Conservation (phyloP, 306 rosid genomes). For the Hippophae tibetana region DNA sequence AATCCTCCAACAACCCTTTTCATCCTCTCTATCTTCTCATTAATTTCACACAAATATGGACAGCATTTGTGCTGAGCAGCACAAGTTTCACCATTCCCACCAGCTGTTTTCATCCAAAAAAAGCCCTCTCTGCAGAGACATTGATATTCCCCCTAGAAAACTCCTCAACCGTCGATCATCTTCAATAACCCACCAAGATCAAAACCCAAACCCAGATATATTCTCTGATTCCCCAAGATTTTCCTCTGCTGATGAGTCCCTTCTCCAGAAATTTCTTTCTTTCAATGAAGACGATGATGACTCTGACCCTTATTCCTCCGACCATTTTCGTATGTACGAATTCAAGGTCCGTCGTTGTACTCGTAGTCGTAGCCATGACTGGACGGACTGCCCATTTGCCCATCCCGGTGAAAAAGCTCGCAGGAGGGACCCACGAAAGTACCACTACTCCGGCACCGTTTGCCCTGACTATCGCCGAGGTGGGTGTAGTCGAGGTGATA, state of each 20-base stretch:
- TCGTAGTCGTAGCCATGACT: slow-evolving; percentile 90
- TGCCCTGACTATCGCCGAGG: slow-evolving; percentile 78
- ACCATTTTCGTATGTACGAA: slow-evolving; percentile 80
- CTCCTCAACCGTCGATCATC: slow-evolving; percentile 37
- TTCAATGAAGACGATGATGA: slow-evolving; percentile 38
- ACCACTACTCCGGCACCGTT: slow-evolving; percentile 59
- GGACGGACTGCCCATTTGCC: slow-evolving; percentile 91
- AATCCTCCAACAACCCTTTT: too few relatives aligned
- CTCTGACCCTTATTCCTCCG: slow-evolving; percentile 61
- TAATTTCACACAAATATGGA: slow-evolving; percentile 22
- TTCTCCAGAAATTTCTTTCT: slow-evolving; percentile 52
- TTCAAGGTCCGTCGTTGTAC: slow-evolving; percentile 80
- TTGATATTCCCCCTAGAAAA: slow-evolving; percentile 64
- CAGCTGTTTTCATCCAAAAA: slow-evolving; percentile 35
- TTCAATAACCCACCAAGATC: background rate
- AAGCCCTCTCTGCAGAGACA: slow-evolving; percentile 22
- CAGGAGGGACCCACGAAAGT: slow-evolving; percentile 65
- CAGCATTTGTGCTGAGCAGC: slow-evolving; percentile 37
- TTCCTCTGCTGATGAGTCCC: slow-evolving; percentile 36
- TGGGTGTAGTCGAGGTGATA: slow-evolving; percentile 54
- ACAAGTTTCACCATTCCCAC: slow-evolving; percentile 38
- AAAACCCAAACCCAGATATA: slow-evolving; percentile 17
- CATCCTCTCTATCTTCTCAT: background rate
- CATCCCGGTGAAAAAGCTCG: slow-evolving; percentile 90
- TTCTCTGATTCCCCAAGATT: slow-evolving; percentile 29